Evolutionary conservation across 1,284 basidiomycete species (phyloP).

Genomic region (Austroboletus novae-zelandiae): DNA sequence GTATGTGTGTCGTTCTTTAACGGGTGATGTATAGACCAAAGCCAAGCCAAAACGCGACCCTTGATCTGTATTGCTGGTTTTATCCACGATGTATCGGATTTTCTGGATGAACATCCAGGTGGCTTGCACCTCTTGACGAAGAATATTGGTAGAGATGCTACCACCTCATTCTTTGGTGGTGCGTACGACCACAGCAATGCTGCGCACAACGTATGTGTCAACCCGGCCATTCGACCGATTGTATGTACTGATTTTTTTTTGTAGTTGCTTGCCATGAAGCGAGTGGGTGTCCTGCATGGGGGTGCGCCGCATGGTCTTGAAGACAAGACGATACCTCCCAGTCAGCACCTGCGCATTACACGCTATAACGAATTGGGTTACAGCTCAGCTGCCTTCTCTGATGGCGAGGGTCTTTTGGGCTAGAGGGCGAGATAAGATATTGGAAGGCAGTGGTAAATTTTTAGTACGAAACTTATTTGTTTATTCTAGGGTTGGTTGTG

Average conservation of each 20-base stretch:
- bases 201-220: slow-evolving; percentile 70
- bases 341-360: slow-evolving; percentile 67
- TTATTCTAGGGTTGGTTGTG: no score
- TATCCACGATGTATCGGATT: slow-evolving; percentile 87
- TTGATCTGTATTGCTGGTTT: slow-evolving; percentile 84
- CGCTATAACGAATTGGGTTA: slow-evolving; percentile 59
- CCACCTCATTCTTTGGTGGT: slow-evolving; percentile 91
- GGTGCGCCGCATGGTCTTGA: slow-evolving; percentile 65
- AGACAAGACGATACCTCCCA: slow-evolving; percentile 61
- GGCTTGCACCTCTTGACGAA: slow-evolving; percentile 67
- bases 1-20: slow-evolving; percentile 5
- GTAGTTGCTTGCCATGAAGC: slow-evolving; percentile 82
- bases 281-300: slow-evolving; percentile 83
- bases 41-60: slow-evolving; percentile 73
- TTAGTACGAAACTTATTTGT: neutral
- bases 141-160: slow-evolving; percentile 80
- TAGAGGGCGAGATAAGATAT: slow-evolving; percentile 3
- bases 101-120: slow-evolving; percentile 89
- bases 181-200: slow-evolving; percentile 94
- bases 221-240: neutral
- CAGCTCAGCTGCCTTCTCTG: slow-evolving; percentile 33
- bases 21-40: slow-evolving; percentile 50
- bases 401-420: slow-evolving; percentile 35
- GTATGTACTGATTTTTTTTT: slow-evolving; percentile 16
- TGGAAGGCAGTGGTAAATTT: slow-evolving; percentile 1